Percentiles rank a stretch among this genome's conserved stretches.
Conservation (phyloP, 768 basidiomycete species). For the Podaxis sp. region DNA sequence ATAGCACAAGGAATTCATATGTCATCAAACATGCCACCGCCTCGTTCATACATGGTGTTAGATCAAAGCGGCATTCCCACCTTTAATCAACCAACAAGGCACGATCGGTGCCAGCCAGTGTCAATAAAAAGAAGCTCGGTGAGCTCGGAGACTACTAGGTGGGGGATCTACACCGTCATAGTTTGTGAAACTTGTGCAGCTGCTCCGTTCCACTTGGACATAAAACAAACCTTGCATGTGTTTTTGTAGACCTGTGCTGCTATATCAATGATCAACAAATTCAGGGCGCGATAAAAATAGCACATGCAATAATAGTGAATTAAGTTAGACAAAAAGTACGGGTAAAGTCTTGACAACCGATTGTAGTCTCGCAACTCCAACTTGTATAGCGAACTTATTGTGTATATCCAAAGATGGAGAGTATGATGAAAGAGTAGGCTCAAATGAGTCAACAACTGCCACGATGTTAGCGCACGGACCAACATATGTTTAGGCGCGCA, state of each 20-base stretch:
- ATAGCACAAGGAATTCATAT: not conserved
- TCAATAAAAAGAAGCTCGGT: not conserved
- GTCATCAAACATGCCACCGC: not conserved
- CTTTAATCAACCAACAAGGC: not conserved
- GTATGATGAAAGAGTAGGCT: not conserved
- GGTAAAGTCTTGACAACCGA: not conserved
- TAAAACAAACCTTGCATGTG: not conserved
- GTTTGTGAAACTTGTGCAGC: not conserved
- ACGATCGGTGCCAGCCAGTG: not conserved
- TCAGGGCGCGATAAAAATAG: not conserved
- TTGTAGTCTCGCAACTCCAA: not conserved
- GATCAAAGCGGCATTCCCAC: not conserved
- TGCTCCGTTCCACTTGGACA: not conserved
- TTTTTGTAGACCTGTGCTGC: not conserved
- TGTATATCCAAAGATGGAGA: not conserved
- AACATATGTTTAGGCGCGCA: not conserved
- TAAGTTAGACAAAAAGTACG: not conserved
- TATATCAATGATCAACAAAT: not conserved
- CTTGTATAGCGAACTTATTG: not conserved
- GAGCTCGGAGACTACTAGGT: not conserved
- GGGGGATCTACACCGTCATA: not conserved
- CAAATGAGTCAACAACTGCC: not conserved
- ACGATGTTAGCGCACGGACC: not conserved
- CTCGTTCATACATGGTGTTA: not conserved
- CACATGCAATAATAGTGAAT: not conserved